Percentiles rank a stretch among this genome's conserved stretches.
phyloP scores from a whole-genome alignment of 2,329 filamentous ascomycete species.

The Beauveria pseudobassiana region DNA sequence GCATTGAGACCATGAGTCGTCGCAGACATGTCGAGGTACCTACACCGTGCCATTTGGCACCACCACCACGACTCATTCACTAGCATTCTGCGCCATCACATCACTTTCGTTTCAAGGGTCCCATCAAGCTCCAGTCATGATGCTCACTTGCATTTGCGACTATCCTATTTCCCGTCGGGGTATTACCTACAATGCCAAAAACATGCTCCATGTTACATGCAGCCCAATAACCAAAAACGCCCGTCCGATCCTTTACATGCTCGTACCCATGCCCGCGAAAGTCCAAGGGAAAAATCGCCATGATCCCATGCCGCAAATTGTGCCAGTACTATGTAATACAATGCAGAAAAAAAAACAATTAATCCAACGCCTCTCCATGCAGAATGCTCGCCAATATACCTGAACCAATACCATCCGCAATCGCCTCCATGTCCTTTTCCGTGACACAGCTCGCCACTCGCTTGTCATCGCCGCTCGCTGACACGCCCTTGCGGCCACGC shows the following conservation, averaged over 20 bases:
- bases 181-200: not conserved
- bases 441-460: constrained; percentile 71
- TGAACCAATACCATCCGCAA: constrained; percentile 55
- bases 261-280: not conserved
- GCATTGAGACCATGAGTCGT: not conserved
- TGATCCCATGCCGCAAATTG: not conserved
- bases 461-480: constrained; percentile 60
- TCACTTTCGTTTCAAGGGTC: not conserved
- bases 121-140: not conserved
- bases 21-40: not conserved
- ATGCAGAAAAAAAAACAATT: not conserved
- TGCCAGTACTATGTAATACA: not conserved
- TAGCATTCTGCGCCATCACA: not conserved
- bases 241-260: not conserved
- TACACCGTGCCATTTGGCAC: not conserved
- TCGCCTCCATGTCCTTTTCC: constrained; percentile 69
- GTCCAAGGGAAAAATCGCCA: not conserved
- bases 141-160: not conserved
- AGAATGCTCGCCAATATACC: constrained; percentile 57
- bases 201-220: not conserved
- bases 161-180: not conserved
- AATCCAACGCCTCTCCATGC: constrained; percentile 53
- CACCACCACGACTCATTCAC: not conserved
- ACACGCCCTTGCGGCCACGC: constrained; percentile 53
- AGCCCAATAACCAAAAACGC: not conserved